These are phyloP conservation scores for Jimgerdemannia lactiflua DNA, from an alignment of 192 early-diverging fungal species.

Conservation along the genomic window DNA sequence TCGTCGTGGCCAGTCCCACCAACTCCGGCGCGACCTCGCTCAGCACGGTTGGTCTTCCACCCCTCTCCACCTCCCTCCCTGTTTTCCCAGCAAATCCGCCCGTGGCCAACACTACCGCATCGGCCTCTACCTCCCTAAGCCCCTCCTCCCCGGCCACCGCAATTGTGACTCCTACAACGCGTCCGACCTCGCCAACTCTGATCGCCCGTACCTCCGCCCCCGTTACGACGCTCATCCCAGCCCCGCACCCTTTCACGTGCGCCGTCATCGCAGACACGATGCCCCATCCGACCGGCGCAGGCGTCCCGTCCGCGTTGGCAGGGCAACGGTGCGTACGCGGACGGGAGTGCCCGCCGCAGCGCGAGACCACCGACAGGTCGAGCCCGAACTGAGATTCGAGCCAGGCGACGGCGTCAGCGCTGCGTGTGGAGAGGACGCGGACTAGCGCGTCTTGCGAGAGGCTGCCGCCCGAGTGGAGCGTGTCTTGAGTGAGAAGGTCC, in stretches of 20 bases:
- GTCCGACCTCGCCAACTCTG: constrained; percentile 15
- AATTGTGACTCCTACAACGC: constrained; percentile 53
- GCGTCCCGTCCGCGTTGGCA: constrained; percentile 25
- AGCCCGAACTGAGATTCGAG: constrained; percentile 63
- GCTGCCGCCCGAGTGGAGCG: constrained; percentile 62
- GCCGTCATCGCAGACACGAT: constrained; percentile 67
- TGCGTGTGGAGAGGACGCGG: constrained; percentile 26
- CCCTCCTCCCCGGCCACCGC: constrained; percentile 38
- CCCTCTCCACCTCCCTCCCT: constrained; percentile 29
- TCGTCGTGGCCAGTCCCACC: constrained; percentile 64
- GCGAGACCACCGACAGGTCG: constrained; percentile 67
- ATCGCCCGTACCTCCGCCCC: constrained; percentile 14
- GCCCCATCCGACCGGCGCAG: constrained; percentile 65
- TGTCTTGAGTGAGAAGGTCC: constrained; percentile 64
- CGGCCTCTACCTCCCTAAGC: constrained; percentile 30
- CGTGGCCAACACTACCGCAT: constrained; percentile 71
- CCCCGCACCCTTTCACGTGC: constrained; percentile 33
- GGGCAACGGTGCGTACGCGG: constrained; percentile 69
- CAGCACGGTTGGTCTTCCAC: too few species aligned
- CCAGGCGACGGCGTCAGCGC: constrained; percentile 66
- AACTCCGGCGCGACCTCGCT: too few species aligned
- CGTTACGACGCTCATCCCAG: constrained; percentile 55
- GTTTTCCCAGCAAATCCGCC: constrained; percentile 84
- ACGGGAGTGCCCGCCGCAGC: constrained; percentile 75
- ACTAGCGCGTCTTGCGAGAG: constrained; percentile 56